Conservation (phyloP, 371 early-diverging fungal genomes). For the Rhizomucor miehei region DNA sequence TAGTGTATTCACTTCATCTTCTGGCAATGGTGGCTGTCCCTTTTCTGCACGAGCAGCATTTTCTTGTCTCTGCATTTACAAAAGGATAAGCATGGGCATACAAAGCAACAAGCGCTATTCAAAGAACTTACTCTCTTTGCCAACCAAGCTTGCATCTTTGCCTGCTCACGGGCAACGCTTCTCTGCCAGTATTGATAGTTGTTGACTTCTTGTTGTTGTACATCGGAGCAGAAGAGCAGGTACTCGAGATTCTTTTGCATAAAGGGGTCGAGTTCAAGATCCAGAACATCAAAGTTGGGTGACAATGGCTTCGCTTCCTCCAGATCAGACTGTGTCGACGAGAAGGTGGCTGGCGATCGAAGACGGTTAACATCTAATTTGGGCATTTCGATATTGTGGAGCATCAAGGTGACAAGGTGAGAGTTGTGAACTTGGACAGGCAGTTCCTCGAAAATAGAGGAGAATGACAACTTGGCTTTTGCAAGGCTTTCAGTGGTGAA, state of each 20-base stretch:
- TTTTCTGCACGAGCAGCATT: constrained; percentile 73
- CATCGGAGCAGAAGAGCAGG: constrained; percentile 86
- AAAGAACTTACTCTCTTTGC: constrained; percentile 51
- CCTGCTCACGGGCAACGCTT: constrained; percentile 84
- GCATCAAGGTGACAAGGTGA: constrained; percentile 74
- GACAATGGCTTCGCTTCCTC: constrained; percentile 59
- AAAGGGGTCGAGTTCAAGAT: constrained; percentile 76
- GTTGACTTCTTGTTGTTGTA: constrained; percentile 87
- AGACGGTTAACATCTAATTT: constrained; percentile 42
- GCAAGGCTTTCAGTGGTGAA: constrained; percentile 84
- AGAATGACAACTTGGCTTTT: constrained; percentile 77
- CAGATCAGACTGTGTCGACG: constrained; percentile 35
- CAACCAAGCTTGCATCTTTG: constrained; percentile 63
- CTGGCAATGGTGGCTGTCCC: constrained; percentile 77
- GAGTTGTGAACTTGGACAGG: constrained; percentile 87
- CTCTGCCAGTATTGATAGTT: constrained; percentile 94
- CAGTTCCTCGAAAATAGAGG: constrained; percentile 86
- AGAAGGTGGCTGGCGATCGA: constrained; percentile 43
- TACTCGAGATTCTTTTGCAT: constrained; percentile 88
- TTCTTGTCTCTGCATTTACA: constrained; percentile 62
- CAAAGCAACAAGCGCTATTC: not conserved
- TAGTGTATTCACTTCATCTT: constrained; percentile 71
- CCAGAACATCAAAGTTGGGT: constrained; percentile 84
- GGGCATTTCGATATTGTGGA: constrained; percentile 75
- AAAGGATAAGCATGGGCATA: not conserved